Conservation (phyloP, 305 asterid species). For the Stenogyne calaminthoides region DNA sequence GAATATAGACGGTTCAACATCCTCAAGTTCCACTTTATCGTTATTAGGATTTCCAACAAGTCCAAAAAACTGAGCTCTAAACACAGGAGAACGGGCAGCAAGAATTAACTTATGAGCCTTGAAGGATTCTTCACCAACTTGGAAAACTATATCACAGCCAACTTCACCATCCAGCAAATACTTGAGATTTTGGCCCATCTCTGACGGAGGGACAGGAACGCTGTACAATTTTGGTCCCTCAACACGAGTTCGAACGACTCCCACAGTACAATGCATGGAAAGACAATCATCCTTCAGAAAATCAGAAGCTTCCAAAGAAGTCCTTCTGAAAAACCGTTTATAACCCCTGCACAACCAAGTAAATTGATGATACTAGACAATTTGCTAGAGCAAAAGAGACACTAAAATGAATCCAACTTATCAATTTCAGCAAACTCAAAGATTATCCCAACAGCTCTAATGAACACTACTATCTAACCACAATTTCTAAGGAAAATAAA, state of each 20-base stretch:
- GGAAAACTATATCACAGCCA: conserved; percentile 72
- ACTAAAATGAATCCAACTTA: conserved; percentile 1
- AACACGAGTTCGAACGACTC: conserved; percentile 88
- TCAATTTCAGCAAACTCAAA: neutral
- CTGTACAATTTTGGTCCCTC: conserved; percentile 71
- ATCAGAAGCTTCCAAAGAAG: conserved; percentile 80
- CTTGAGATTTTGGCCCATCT: conserved; percentile 80
- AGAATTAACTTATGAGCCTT: conserved; percentile 87
- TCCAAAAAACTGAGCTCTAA: conserved; percentile 89
- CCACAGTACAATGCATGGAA: conserved; percentile 88
- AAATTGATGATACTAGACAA: conserved; percentile 3
- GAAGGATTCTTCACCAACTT: conserved; percentile 77
- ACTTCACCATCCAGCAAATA: conserved; percentile 68
- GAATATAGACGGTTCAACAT: conserved; percentile 82
- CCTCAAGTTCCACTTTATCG: conserved; percentile 60
- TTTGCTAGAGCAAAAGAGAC: neutral
- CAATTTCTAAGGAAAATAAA: neutral
- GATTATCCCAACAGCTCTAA: neutral
- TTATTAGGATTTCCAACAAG: conserved; percentile 70
- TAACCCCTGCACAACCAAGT: conserved; percentile 77
- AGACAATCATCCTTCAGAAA: conserved; percentile 89
- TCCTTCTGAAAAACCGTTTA: conserved; percentile 80
- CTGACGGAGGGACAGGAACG: conserved; percentile 71
- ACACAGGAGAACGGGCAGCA: conserved; percentile 96
- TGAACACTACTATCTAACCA: conserved; percentile 1